Base-by-base conservation (phyloP, 2,329 filamentous ascomycete species). In the Hortaea werneckii region DNA sequence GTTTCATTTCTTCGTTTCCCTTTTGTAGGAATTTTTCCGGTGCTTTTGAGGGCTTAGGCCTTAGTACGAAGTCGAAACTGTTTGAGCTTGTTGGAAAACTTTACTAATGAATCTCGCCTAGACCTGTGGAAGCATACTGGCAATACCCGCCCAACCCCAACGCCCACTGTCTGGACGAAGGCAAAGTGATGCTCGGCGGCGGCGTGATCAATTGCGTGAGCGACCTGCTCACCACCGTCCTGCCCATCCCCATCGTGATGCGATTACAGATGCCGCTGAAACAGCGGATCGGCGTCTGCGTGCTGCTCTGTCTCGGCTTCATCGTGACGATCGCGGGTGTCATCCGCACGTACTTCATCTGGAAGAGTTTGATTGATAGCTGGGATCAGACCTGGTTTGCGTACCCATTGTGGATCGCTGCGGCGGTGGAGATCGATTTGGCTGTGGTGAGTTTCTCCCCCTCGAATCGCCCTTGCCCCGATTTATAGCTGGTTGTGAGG, bases 381-480 rank as follows among this genome's bases (percentile, higher is more conserved):
- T 70, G 66, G 49, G 70, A 73, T 42, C 60, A 64, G 45, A 70
- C 68, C 2, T 72, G 69, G 70, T 67, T 62, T 45, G 58, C 66
- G 3, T 71, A 69, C 57, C 66, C 67, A 4, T 54, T 72, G 0
- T 73, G 68, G 67, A 71, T 72, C 10, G 62, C 62, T 41, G 68
- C 69, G 3, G 65, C 67, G 0, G 63, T 73, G 2, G 70, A 73
- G 50, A 67, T 72, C 9, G 67, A 73, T 47, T 49, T 73, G 5
- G 69, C 66, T 7, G 63, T 73, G n/a, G 43, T 48, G 41, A 38
- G 46, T 42, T 8, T 13, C n/a, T 35, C 32, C 32, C 20, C 20
- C 20, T 20, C 20, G 20, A 20, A 20, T 20, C 20, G 20, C 29
- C 10, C 41, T 6, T 20, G 20, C 20, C 20, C 20, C 20, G 20